Evolutionary conservation across 345 rosid species (phyloP).

Genomic region (Lepidium aucheri): DNA sequence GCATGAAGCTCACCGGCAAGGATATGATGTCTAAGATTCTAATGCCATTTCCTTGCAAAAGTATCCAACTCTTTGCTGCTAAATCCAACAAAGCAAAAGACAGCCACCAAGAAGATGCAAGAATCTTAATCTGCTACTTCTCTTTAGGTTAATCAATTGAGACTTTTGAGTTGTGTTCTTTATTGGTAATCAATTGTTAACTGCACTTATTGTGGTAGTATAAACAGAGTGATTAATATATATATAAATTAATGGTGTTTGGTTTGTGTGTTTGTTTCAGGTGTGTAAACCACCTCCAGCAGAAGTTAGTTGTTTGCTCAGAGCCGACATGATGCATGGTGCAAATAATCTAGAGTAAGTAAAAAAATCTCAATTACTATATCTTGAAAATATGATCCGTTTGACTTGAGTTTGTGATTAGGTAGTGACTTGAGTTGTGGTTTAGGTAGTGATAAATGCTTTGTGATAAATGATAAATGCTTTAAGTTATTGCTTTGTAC

Average conservation of each 20-base stretch:
- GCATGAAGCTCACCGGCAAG: slow-evolving; percentile 44
- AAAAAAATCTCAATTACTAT: background rate
- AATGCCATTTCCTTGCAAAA: slow-evolving; percentile 28
- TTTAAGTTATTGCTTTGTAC: too few relatives aligned
- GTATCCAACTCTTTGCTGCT: slow-evolving; percentile 33
- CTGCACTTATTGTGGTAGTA: too few relatives aligned
- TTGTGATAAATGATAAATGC: too few relatives aligned
- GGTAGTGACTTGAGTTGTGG: too few relatives aligned
- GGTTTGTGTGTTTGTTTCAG: slow-evolving; percentile 22
- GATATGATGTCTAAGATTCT: slow-evolving; percentile 31
- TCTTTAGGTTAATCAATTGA: too few relatives aligned
- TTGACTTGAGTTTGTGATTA: too few relatives aligned
- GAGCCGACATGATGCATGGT: slow-evolving; percentile 53
- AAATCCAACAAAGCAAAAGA: slow-evolving; percentile 39
- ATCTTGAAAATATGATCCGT: slow-evolving; percentile 9
- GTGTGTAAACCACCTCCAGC: slow-evolving; percentile 49
- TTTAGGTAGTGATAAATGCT: too few relatives aligned
- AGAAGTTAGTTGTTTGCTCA: slow-evolving; percentile 59
- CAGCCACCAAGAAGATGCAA: slow-evolving; percentile 62
- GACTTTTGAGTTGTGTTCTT: too few relatives aligned
- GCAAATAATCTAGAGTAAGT: slow-evolving; percentile 46
- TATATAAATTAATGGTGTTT: background rate
- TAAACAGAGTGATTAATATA: too few relatives aligned
- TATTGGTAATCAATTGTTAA: too few relatives aligned
- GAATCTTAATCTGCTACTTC: slow-evolving; percentile 34